Conservation (phyloP, 2,329 filamentous ascomycete species). For the Emydomyces testavorans region DNA sequence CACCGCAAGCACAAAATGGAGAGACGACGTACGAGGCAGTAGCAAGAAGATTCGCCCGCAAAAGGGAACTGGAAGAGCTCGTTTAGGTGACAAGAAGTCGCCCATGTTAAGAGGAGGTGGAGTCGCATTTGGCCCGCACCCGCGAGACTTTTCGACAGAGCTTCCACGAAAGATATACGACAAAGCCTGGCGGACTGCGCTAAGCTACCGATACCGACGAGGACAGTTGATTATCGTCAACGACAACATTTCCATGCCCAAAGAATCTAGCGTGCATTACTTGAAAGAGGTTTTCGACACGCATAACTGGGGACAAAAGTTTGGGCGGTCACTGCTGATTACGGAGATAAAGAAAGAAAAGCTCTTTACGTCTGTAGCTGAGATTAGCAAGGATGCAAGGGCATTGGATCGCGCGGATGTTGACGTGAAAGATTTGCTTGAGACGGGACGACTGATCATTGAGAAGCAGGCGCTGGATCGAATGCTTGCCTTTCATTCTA, state of each 20-base stretch:
- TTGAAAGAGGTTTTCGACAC: conserved; percentile 56
- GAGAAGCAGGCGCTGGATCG: conserved; percentile 68
- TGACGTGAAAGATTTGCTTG: conserved; percentile 88
- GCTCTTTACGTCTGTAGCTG: conserved; percentile 55
- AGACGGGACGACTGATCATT: conserved; percentile 72
- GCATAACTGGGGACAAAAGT: conserved; percentile 56
- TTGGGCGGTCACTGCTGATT: conserved; percentile 65
- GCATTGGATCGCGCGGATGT: conserved; percentile 64
- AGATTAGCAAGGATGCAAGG: conserved; percentile 54
- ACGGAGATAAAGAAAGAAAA: conserved; percentile 50
- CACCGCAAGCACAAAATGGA: conserved; percentile 70
- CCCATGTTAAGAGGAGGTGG: conserved; percentile 77
- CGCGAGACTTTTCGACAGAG: conserved; percentile 75
- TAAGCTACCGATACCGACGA: conserved; percentile 79
- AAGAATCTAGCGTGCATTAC: conserved; percentile 43
- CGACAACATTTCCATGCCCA: conserved; percentile 58
- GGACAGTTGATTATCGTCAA: conserved; percentile 81
- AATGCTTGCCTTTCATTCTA: conserved; percentile 57
- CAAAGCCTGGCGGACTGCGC: conserved; percentile 83
- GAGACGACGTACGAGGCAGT: conserved; percentile 73
- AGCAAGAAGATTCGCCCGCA: conserved; percentile 71
- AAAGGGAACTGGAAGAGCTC: conserved; percentile 73
- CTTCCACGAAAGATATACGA: conserved; percentile 88
- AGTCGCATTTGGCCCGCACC: conserved; percentile 79
- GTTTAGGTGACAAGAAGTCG: conserved; percentile 67